Conservation (phyloP, 1,284 basidiomycete genomes). For the Ustilago bromivora region DNA sequence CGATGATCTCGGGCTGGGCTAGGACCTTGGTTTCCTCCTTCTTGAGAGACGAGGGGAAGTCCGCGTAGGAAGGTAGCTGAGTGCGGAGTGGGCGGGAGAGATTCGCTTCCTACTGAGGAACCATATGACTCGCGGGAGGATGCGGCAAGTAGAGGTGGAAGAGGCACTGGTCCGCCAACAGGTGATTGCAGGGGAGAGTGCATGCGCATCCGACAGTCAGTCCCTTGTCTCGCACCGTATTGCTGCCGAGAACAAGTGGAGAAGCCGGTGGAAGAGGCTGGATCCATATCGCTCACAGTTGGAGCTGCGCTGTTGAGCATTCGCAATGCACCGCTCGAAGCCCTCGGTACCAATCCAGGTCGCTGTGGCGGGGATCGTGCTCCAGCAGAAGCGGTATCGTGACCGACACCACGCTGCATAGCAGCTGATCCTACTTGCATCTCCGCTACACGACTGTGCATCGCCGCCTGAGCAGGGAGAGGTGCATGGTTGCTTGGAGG, state of each 20-base stretch:
- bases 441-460: constrained; percentile 23
- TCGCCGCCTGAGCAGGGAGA: constrained; percentile 9
- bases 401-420: constrained; percentile 31
- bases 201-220: constrained; percentile 4
- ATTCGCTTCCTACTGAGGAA: constrained; percentile 33
- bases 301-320: constrained; percentile 12
- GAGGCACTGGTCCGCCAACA: constrained; percentile 15
- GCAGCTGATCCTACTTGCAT: constrained; percentile 19
- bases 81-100: constrained; percentile 39
- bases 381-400: constrained; percentile 26
- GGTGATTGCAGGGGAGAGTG: constrained; percentile 35
- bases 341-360: constrained; percentile 25
- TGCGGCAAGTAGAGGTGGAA: constrained; percentile 28
- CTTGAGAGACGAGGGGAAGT: constrained; percentile 11
- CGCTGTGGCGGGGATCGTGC: constrained; percentile 25
- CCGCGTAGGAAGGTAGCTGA: constrained; percentile 42
- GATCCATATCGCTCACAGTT: constrained; percentile 25
- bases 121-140: constrained; percentile 45
- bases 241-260: constrained; percentile 16
- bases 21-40: constrained; percentile 14
- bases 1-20: constrained; percentile 22
- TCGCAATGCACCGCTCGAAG: constrained; percentile 34
- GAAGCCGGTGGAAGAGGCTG: constrained; percentile 38
- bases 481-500: constrained; percentile 4
- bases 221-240: background rate